These are phyloP conservation scores for Lactarius sanguifluus DNA, from an alignment of 768 basidiomycete species.

Conservation along the genomic window DNA sequence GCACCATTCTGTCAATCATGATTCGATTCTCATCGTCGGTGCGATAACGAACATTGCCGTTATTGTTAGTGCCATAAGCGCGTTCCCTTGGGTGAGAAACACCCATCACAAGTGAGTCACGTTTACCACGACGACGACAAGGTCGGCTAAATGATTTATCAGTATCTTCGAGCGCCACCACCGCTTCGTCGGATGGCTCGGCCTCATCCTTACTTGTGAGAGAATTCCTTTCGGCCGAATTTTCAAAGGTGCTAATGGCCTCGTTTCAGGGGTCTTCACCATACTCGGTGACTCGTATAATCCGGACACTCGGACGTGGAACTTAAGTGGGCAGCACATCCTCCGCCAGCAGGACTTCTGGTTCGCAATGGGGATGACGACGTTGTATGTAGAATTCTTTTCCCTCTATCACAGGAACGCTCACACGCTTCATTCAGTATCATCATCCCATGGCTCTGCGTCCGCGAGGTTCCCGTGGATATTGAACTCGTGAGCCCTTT, in stretches of 20 bases:
- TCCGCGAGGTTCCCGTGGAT: slow-evolving; percentile 43
- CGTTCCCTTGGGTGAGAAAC: slow-evolving; percentile 46
- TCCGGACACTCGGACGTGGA: slow-evolving; percentile 38
- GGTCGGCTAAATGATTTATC: slow-evolving; percentile 26
- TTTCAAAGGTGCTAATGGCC: slow-evolving; percentile 23
- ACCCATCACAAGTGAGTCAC: slow-evolving; percentile 44
- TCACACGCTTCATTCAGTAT: slow-evolving; percentile 34
- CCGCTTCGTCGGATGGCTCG: slow-evolving; percentile 46
- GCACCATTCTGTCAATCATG: slow-evolving; percentile 38
- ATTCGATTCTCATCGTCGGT: slow-evolving; percentile 41
- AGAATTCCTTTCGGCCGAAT: not conserved
- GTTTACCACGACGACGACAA: not conserved
- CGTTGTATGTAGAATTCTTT: slow-evolving; percentile 36
- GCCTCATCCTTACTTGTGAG: slow-evolving; percentile 33
- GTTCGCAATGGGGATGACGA: slow-evolving; percentile 44
- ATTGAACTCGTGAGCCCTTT: slow-evolving; percentile 42
- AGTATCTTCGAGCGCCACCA: slow-evolving; percentile 47
- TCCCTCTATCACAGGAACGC: slow-evolving; percentile 32
- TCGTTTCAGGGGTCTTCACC: slow-evolving; percentile 43
- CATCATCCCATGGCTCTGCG: slow-evolving; percentile 43
- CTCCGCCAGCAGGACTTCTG: slow-evolving; percentile 45
- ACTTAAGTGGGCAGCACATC: slow-evolving; percentile 36
- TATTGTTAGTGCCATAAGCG: slow-evolving; percentile 39
- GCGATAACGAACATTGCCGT: slow-evolving; percentile 44
- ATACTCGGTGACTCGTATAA: slow-evolving; percentile 44